phyloP scores from a whole-genome alignment of 164 flowering plant genomes.

The Paratinospora sagittata region DNA sequence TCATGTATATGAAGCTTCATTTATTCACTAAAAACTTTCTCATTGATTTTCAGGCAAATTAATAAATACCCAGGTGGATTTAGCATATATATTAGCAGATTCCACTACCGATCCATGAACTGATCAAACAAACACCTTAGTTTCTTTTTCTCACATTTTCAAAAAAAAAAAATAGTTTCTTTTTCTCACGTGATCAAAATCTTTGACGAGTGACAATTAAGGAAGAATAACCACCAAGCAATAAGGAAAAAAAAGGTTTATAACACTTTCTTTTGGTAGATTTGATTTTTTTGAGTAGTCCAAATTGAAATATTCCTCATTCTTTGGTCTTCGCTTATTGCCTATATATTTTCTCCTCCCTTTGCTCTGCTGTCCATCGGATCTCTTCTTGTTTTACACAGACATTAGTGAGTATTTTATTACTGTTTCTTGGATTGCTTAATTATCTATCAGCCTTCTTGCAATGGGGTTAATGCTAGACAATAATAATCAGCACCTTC shows the following conservation, averaged over 20 bases:
- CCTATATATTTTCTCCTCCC: too few relatives aligned
- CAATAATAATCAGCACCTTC: slow-evolving; percentile 14
- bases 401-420: too few relatives aligned
- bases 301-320: too few relatives aligned
- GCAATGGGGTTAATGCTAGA: slow-evolving; percentile 4
- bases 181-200: not conserved
- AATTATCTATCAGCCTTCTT: too few relatives aligned
- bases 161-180: too few relatives aligned
- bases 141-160: too few relatives aligned
- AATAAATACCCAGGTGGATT: not conserved
- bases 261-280: not conserved
- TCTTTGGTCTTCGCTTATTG: too few relatives aligned
- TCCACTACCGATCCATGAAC: not conserved
- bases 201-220: not conserved
- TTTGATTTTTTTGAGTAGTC: not conserved
- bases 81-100: too few relatives aligned
- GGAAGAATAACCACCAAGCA: not conserved
- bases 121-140: not conserved
- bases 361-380: too few relatives aligned
- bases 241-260: not conserved
- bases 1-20: not conserved
- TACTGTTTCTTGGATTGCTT: too few relatives aligned
- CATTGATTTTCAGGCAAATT: too few relatives aligned
- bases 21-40: not conserved
- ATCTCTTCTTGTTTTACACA: too few relatives aligned